These are phyloP conservation scores for Aspergillus cristatus DNA, from an alignment of 495 filamentous ascomycete species.

Conservation along the genomic window DNA sequence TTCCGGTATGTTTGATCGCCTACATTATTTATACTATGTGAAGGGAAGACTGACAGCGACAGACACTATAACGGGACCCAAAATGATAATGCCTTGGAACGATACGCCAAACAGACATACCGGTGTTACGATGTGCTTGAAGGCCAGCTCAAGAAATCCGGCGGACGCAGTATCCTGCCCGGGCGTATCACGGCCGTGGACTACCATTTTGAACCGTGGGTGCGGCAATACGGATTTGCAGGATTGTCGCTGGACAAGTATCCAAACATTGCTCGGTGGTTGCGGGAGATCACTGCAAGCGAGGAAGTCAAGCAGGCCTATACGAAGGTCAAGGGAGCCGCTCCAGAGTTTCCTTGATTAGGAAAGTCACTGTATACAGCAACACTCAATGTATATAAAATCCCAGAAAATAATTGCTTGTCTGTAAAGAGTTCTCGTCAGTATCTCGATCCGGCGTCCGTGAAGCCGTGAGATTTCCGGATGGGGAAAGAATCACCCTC, in stretches of 20 bases:
- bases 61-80: constrained; percentile 21
- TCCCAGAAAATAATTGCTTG: too few relatives aligned
- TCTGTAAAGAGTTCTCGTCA: too few relatives aligned
- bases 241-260: constrained; percentile 33
- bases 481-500: too few relatives aligned
- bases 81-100: constrained; percentile 30
- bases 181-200: constrained; percentile 29
- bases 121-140: constrained; percentile 35
- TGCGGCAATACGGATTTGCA: constrained; percentile 28
- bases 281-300: constrained; percentile 14
- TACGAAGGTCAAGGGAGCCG: constrained; percentile 9
- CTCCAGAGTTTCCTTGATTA: background rate
- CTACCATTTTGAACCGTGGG: constrained; percentile 39
- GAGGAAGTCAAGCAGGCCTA: constrained; percentile 24
- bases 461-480: too few relatives aligned
- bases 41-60: background rate
- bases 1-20: constrained; percentile 15
- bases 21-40: background rate
- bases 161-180: constrained; percentile 27
- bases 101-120: constrained; percentile 29
- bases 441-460: too few relatives aligned
- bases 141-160: constrained; percentile 29
- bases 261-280: constrained; percentile 21
- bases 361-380: too few relatives aligned
- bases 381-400: too few relatives aligned